Evolutionary conservation across 495 filamentous ascomycete species (phyloP).

Genomic region (Penicillium atrosanguineum): DNA sequence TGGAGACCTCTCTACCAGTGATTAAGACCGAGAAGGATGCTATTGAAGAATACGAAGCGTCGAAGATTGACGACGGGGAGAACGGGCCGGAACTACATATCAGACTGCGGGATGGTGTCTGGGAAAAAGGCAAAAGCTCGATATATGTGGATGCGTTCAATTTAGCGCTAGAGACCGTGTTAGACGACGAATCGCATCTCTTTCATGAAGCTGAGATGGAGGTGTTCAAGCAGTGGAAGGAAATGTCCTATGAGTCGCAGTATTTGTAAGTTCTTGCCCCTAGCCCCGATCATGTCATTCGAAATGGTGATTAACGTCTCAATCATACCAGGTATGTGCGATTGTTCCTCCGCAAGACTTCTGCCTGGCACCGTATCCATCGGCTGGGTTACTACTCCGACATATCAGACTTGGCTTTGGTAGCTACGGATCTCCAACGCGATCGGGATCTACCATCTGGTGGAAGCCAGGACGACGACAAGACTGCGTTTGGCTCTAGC

Average conservation of each 20-base stretch:
- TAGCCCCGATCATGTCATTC: not conserved
- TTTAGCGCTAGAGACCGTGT: conserved; percentile 82
- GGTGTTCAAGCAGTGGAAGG: conserved; percentile 75
- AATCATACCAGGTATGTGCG: conserved; percentile 69
- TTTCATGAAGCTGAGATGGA: conserved; percentile 78
- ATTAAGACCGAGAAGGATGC: conserved; percentile 66
- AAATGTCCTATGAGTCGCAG: conserved; percentile 79
- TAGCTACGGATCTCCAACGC: conserved; percentile 57
- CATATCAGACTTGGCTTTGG: conserved; percentile 67
- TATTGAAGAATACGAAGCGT: conserved; percentile 76
- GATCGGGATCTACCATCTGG: conserved; percentile 34
- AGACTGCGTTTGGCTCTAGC: conserved; percentile 41
- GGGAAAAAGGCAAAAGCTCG: conserved; percentile 69
- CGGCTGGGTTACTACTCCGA: conserved; percentile 77
- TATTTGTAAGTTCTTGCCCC: conserved; percentile 65
- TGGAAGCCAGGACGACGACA: conserved; percentile 30
- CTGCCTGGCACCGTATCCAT: conserved; percentile 86
- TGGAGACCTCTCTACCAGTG: conserved; percentile 72
- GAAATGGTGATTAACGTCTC: conserved; percentile 4
- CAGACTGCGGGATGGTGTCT: conserved; percentile 53
- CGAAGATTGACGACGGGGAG: conserved; percentile 41
- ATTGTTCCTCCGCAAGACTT: conserved; percentile 89
- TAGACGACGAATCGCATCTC: conserved; percentile 84
- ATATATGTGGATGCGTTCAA: conserved; percentile 99
- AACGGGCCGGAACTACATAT: conserved; percentile 37